phyloP scores from a whole-genome alignment of 1,139 yeast genomes.

The Scheffersomyces segobiensis region DNA sequence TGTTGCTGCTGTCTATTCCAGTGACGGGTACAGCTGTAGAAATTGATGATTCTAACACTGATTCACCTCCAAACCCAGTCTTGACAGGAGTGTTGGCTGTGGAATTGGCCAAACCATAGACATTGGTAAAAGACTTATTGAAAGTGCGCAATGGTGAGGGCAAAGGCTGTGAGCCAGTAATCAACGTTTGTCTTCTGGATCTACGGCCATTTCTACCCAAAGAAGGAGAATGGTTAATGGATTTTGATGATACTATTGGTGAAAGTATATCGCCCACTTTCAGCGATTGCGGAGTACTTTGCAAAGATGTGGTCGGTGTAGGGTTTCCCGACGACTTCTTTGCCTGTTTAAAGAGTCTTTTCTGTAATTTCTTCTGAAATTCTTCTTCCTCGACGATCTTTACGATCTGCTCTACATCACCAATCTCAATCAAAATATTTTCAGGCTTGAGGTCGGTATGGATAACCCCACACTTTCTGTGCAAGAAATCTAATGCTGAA shows the following conservation, averaged over 20 bases:
- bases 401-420: conserved; percentile 37
- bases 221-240: conserved; percentile 29
- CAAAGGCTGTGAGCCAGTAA: conserved; percentile 84
- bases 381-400: conserved; percentile 35
- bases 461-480: conserved; percentile 40
- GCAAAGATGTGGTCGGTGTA: conserved; percentile 5
- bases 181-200: conserved; percentile 70
- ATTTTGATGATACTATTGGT: conserved; percentile 1
- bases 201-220: conserved; percentile 52
- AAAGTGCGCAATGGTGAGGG: conserved; percentile 64
- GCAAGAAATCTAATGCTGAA: conserved; percentile 41
- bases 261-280: background rate
- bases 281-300: conserved; percentile 1
- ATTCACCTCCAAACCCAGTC: conserved; percentile 7
- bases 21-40: background rate
- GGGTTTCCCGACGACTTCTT: conserved; percentile 5
- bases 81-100: conserved; percentile 45
- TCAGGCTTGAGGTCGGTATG: conserved; percentile 50
- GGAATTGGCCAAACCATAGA: conserved; percentile 39
- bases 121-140: conserved; percentile 31
- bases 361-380: conserved; percentile 11
- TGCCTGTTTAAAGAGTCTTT: conserved; percentile 6
- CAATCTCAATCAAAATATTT: conserved; percentile 41
- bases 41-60: background rate
- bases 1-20: background rate